A percentile compares a stretch with the other conserved stretches of the same genome.
Evolutionary conservation across 768 basidiomycete species (phyloP).

Genomic region (Hortiboletus flavorubellus): DNA sequence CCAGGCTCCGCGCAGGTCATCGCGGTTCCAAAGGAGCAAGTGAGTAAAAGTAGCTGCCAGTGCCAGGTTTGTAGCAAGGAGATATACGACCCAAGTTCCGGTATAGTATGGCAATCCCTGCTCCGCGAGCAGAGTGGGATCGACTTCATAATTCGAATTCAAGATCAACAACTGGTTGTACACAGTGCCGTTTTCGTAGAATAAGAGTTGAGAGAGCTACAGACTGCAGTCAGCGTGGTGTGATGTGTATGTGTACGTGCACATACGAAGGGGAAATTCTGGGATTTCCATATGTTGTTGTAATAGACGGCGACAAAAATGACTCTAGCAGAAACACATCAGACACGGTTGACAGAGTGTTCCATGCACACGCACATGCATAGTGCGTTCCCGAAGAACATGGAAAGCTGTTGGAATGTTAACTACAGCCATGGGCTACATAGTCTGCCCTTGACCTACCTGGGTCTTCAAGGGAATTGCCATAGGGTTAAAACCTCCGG

Average conservation of each 20-base stretch:
- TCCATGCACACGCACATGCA: slow-evolving; percentile 41
- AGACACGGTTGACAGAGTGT: not conserved
- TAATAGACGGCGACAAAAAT: slow-evolving; percentile 38
- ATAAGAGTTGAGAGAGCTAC: slow-evolving; percentile 45
- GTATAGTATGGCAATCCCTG: slow-evolving; percentile 36
- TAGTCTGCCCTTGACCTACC: slow-evolving; percentile 10
- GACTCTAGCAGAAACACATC: slow-evolving; percentile 18
- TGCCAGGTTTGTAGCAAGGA: slow-evolving; percentile 20
- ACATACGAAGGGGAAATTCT: slow-evolving; percentile 55
- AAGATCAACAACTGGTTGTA: slow-evolving; percentile 55
- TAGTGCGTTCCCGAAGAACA: slow-evolving; percentile 46
- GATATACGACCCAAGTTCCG: slow-evolving; percentile 21
- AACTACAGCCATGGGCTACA: not conserved
- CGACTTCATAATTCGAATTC: slow-evolving; percentile 48
- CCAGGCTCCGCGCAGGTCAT: slow-evolving; percentile 47
- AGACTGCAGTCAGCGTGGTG: slow-evolving; percentile 6
- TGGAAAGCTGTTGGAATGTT: slow-evolving; percentile 33
- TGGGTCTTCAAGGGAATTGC: slow-evolving; percentile 54
- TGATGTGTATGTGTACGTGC: slow-evolving; percentile 21
- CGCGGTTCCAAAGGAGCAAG: slow-evolving; percentile 50
- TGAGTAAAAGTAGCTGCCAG: slow-evolving; percentile 50
- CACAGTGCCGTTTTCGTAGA: slow-evolving; percentile 47
- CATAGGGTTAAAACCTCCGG: slow-evolving; percentile 40
- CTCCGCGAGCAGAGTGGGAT: slow-evolving; percentile 44
- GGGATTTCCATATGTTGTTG: slow-evolving; percentile 53